Base-by-base conservation (phyloP, 2,329 filamentous ascomycete genomes). In the Fusarium buharicum region DNA sequence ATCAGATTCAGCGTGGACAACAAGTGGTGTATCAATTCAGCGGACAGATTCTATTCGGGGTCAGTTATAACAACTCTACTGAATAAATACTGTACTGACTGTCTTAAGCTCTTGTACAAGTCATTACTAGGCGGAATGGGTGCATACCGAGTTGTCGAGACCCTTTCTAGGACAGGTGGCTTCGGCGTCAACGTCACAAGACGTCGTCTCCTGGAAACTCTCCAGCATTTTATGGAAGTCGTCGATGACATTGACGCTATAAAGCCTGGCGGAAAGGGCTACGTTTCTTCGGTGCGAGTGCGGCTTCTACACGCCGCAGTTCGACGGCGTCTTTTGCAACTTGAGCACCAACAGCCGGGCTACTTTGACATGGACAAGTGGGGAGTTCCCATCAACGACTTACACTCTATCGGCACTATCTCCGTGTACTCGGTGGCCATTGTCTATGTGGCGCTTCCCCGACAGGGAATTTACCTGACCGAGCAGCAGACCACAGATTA, bases 21-120 rank as follows among this genome's bases (percentile, higher is more conserved):
- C 85, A 90, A 65, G 84, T 92, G 1, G 92, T 93, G 70, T 93
- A 91, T 73, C 85, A 90, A 31, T 93, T 93, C 73, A 89, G 86
- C 16, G 86, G 86, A 0, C 85, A 89, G 1, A 84, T 84, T 18
- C 74, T 92, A 17, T 89, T 87, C 8, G 86, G 78, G 10, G 80
- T 81, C 70, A 68, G 75, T 66, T 31, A 33, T 31, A 16, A n/a
- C 24, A 22, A 16, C 38, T 34, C 38, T 5, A 13, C n/a, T 8
- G 16, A 12, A 11, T 18, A 1, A 11, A 7, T 27, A 5, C 3
- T 6, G 28, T 13, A 11, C 50, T 58, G 8, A 52, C 38, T 16
- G 2, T 28, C 7, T 12, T 1, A 39, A 73, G 75, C 81, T 88
- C 41, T 84, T 86, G 9, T 90, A 87, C 70, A 83, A 90, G 63